Conservation (phyloP, 169 alveolate genomes). For the Neospora caninum region DNA sequence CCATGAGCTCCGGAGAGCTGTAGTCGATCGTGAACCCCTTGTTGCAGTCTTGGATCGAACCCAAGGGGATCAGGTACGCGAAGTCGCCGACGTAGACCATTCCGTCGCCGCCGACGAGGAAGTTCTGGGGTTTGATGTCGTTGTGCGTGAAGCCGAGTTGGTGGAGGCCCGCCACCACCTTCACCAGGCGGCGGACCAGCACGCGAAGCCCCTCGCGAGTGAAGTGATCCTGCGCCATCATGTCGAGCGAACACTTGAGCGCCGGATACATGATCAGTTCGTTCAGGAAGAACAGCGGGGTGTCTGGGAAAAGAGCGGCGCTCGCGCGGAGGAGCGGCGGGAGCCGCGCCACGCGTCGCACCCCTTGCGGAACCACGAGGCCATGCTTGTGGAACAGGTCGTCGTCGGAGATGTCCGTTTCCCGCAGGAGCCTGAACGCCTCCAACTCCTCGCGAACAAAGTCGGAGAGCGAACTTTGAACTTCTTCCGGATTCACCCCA, state of each 20-base stretch:
- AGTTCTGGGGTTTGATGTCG: constrained; percentile 24
- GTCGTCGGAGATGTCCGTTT: not conserved
- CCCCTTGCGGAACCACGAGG: not conserved
- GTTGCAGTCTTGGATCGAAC: not conserved
- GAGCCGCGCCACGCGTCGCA: not conserved
- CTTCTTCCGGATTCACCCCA: not conserved
- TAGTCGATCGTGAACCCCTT: constrained; percentile 6
- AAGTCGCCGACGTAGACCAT: not conserved
- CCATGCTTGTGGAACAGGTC: not conserved
- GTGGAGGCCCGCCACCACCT: not conserved
- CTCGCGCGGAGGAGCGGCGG: not conserved
- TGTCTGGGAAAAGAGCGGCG: not conserved
- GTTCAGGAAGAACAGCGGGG: not conserved
- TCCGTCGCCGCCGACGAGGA: not conserved
- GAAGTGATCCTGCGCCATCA: not conserved
- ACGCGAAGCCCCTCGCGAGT: not conserved
- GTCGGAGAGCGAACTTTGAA: not conserved
- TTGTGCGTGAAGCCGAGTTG: not conserved
- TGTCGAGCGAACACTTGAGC: not conserved
- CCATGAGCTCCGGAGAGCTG: not conserved
- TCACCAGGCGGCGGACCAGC: not conserved
- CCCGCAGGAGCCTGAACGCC: not conserved
- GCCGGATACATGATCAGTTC: not conserved
- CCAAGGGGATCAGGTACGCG: not conserved
- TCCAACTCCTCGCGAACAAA: not conserved